A percentile compares a stretch with the other conserved stretches of the same genome.
These are phyloP conservation scores for Aspergillus caelatus DNA, from an alignment of 2,329 filamentous ascomycete genomes.

Conservation along the genomic window DNA sequence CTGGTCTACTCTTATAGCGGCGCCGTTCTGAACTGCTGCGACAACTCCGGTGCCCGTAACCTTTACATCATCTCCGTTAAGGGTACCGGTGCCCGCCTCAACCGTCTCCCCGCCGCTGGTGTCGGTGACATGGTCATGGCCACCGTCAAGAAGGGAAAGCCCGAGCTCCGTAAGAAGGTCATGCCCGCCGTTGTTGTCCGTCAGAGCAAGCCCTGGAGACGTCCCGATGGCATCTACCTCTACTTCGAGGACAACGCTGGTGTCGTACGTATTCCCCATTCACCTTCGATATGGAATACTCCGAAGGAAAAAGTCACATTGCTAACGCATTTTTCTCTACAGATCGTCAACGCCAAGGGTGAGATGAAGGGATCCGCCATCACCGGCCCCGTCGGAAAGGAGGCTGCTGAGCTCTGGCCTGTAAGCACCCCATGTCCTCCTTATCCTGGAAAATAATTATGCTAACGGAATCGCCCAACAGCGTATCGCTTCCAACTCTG, in stretches of 20 bases:
- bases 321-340: conserved; percentile 16
- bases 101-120: conserved; percentile 95
- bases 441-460: conserved; percentile 24
- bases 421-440: conserved; percentile 56
- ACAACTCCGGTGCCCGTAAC: conserved; percentile 98
- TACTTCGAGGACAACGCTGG: conserved; percentile 99
- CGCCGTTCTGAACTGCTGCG: conserved; percentile 99
- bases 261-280: conserved; percentile 70
- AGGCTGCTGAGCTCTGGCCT: conserved; percentile 99
- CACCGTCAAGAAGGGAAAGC: conserved; percentile 99
- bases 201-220: conserved; percentile 99
- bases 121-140: conserved; percentile 99
- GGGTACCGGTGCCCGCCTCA: conserved; percentile 95
- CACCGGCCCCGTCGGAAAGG: conserved; percentile 98
- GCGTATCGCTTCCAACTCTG: conserved; percentile 99
- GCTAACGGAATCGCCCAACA: conserved; percentile 43
- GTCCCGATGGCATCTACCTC: conserved; percentile 96
- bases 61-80: conserved; percentile 99
- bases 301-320: not conserved
- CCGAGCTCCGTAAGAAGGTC: conserved; percentile 99
- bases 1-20: conserved; percentile 62
- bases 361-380: conserved; percentile 99
- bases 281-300: not conserved
- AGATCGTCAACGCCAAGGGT: conserved; percentile 99
- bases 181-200: conserved; percentile 99